phyloP scores from a whole-genome alignment of 2,329 filamentous ascomycete species.

The Verruconis gallopava region DNA sequence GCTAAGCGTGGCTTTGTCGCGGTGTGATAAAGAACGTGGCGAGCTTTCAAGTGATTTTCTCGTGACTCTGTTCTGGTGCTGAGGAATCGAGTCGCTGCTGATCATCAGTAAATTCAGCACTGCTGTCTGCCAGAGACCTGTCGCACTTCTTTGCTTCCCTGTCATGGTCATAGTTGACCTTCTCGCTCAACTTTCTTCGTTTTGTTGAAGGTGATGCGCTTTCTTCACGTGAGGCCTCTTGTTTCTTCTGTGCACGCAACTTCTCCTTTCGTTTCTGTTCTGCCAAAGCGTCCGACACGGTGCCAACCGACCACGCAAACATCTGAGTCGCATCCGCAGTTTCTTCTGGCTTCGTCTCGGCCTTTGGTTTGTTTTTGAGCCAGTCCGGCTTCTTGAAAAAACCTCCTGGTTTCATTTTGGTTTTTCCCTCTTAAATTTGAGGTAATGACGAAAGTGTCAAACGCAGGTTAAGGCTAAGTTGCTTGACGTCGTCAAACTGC shows the following conservation, averaged over 20 bases:
- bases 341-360: conserved; percentile 22
- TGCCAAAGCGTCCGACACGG: conserved; percentile 25
- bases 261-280: conserved; percentile 23
- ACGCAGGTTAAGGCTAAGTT: neutral
- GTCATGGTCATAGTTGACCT: neutral
- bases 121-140: neutral
- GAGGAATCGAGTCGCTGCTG: neutral
- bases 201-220: conserved; percentile 5
- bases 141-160: neutral
- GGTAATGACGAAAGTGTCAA: neutral
- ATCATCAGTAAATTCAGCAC: neutral
- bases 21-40: conserved; percentile 6
- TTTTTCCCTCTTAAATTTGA: neutral
- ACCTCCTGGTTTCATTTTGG: neutral
- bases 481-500: too few relatives aligned
- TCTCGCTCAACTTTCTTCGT: conserved; percentile 1
- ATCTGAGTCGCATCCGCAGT: conserved; percentile 19
- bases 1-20: conserved; percentile 1
- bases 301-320: conserved; percentile 30
- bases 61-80: neutral
- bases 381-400: conserved; percentile 13
- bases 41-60: neutral
- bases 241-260: conserved; percentile 17
- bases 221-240: conserved; percentile 8
- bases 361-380: neutral